A percentile compares a stretch with the other conserved stretches of the same genome.
These are phyloP conservation scores for Neurospora sp. DNA, from an alignment of 495 filamentous ascomycete genomes.

Conservation along the genomic window DNA sequence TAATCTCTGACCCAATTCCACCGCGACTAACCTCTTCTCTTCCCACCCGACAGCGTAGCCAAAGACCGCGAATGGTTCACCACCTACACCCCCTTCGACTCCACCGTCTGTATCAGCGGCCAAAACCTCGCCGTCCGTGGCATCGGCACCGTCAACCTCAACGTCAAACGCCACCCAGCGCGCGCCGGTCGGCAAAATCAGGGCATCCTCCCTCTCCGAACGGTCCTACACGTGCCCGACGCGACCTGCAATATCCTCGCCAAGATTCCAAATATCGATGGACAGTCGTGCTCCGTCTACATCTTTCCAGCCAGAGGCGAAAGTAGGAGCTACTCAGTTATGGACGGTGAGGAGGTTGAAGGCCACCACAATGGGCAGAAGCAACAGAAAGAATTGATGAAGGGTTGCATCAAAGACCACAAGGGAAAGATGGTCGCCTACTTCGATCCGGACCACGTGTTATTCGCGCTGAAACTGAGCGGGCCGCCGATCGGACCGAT, in stretches of 20 bases:
- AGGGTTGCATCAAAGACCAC: neutral
- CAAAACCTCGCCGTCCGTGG: neutral
- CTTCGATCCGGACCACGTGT: neutral
- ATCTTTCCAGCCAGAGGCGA: neutral
- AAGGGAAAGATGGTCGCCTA: neutral
- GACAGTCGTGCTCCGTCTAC: neutral
- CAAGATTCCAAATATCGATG: neutral
- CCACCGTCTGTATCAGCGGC: neutral
- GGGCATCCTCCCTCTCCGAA: neutral
- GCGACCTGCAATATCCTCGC: neutral
- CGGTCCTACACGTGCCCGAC: neutral
- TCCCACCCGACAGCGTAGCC: neutral
- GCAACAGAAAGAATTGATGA: neutral
- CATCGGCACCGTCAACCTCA: neutral
- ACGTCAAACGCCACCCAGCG: neutral
- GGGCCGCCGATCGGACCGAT: neutral
- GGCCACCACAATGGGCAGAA: neutral
- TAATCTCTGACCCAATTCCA: neutral
- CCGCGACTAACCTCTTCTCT: neutral
- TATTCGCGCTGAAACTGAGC: neutral
- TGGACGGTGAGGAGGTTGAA: neutral
- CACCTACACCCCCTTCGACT: neutral
- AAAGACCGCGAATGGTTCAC: neutral
- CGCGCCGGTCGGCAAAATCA: neutral
- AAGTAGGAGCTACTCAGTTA: neutral